Conservation (phyloP, 768 basidiomycete genomes). For the Pleurotus giganteus region DNA sequence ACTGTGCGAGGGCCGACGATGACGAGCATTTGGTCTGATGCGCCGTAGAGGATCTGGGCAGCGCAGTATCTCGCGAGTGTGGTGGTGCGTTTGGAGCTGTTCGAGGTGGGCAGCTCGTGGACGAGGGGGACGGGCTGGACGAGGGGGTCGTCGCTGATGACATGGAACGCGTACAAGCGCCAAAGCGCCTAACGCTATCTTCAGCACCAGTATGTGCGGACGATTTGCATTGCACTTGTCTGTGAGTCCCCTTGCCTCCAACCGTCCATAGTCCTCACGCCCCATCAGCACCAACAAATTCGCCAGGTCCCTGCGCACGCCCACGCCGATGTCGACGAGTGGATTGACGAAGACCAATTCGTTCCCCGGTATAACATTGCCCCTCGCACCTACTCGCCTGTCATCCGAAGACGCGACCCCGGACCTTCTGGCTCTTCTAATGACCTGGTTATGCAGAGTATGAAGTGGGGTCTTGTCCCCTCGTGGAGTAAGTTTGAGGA, state of each 20-base stretch:
- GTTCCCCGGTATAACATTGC: slow-evolving; percentile 79
- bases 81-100: slow-evolving; percentile 70
- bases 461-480: slow-evolving; percentile 90
- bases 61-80: slow-evolving; percentile 75
- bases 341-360: slow-evolving; percentile 60
- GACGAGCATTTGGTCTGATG: neutral
- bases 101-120: slow-evolving; percentile 75
- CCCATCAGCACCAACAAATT: neutral
- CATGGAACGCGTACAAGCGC: too few relatives aligned
- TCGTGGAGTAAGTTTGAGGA: slow-evolving; percentile 80
- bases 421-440: too few relatives aligned
- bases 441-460: too few relatives aligned
- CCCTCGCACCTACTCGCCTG: slow-evolving; percentile 75
- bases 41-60: slow-evolving; percentile 31
- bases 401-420: slow-evolving; percentile 50
- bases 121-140: slow-evolving; percentile 89
- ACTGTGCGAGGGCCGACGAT: slow-evolving; percentile 64
- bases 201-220: too few relatives aligned
- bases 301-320: neutral
- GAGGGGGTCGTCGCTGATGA: slow-evolving; percentile 91
- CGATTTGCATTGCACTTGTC: too few relatives aligned
- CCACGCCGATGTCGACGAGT: slow-evolving; percentile 41
- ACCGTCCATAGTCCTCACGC: too few relatives aligned
- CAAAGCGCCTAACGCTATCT: too few relatives aligned
- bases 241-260: too few relatives aligned